A percentile compares a stretch with the other conserved stretches of the same genome.
These are phyloP conservation scores for Rosa hybrid DNA, from an alignment of 331 rosid species.

Conservation along the genomic window DNA sequence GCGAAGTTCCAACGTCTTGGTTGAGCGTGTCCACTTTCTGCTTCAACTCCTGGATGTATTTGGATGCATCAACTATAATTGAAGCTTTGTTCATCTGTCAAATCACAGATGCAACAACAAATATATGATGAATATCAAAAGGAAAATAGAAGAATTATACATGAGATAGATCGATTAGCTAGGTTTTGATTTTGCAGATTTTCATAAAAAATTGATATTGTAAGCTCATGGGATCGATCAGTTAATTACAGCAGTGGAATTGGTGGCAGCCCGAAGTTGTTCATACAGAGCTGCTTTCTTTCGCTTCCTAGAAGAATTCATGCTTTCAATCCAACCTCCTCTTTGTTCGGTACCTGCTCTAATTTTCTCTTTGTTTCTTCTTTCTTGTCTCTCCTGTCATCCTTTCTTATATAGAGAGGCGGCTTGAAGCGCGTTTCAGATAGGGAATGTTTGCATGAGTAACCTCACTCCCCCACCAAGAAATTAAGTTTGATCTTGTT, in stretches of 20 bases:
- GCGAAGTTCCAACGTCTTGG: constrained; percentile 44
- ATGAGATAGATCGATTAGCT: neutral
- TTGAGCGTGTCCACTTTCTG: constrained; percentile 50
- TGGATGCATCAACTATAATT: constrained; percentile 69
- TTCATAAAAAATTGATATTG: neutral
- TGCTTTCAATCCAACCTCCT: constrained; percentile 25
- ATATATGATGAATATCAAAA: neutral
- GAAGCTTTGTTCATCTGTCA: constrained; percentile 61
- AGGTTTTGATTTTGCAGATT: neutral
- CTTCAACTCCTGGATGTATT: constrained; percentile 65
- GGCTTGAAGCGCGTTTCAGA: neutral
- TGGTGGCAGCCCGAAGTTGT: constrained; percentile 65
- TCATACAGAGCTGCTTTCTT: constrained; percentile 41
- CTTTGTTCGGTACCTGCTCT: neutral
- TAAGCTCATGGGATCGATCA: neutral
- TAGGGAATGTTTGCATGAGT: constrained; percentile 20
- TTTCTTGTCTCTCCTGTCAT: constrained; percentile 13
- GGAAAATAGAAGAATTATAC: neutral
- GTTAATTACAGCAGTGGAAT: constrained; percentile 66
- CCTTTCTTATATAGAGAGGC: neutral
- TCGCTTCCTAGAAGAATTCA: constrained; percentile 58
- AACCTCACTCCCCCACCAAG: constrained; percentile 32
- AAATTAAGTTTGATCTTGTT: constrained; percentile 18
- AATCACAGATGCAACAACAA: constrained; percentile 1
- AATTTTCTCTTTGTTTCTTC: constrained; percentile 15